Base-by-base conservation (phyloP, 192 early-diverging fungal species). In the Geosiphon pyriformis region DNA sequence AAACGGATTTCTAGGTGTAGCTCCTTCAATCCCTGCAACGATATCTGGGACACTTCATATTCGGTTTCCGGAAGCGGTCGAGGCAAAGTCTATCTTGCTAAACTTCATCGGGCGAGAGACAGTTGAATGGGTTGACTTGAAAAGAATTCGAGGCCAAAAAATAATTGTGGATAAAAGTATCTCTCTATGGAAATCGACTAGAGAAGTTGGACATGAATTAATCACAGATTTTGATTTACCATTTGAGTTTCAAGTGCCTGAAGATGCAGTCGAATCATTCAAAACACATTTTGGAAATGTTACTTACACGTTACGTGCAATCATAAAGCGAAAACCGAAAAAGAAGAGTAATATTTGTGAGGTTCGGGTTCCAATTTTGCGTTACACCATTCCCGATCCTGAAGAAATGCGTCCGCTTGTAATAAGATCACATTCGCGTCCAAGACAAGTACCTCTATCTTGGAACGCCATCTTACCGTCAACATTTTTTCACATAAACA, bases 141-240 rank as follows among this genome's bases (percentile, higher is more conserved):
- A 65, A 65, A 65, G 54, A 26, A 20, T 37, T 10, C 49, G 63
- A 0, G 63, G 31, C 4, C 50, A 65, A 65, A 65, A 54, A 54
- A 65, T 65, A 26, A 65, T 65, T 25, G 23, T 54, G 12, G 29
- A 65, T 23, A 54, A 65, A 35, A 26, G 22, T 10, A 53, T 35
- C 8, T 65, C 51, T 33, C 17, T 65, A 22, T 65, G 63, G 63
- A 18, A 55, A 54, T 50, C 63, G 4, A 37, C n/a, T 22, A 31
- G 31, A 27, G 63, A 27, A 4, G 11, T 65, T n/a, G 63, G 51
- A 35, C 63, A 65, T 65, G 50, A 65, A 54, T 48, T 53, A 18
- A 29, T 65, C 8, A 65, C 51, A 4, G 63, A 65, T 65, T 65
- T 65, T 35, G 63, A 65, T 65, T 54, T 65, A 17, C 63, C 63